Evolutionary conservation across 2,329 filamentous ascomycete genomes (phyloP), one percentile per base, ranked within the genome.

Genomic region (Escovopsis sp.): DNA sequence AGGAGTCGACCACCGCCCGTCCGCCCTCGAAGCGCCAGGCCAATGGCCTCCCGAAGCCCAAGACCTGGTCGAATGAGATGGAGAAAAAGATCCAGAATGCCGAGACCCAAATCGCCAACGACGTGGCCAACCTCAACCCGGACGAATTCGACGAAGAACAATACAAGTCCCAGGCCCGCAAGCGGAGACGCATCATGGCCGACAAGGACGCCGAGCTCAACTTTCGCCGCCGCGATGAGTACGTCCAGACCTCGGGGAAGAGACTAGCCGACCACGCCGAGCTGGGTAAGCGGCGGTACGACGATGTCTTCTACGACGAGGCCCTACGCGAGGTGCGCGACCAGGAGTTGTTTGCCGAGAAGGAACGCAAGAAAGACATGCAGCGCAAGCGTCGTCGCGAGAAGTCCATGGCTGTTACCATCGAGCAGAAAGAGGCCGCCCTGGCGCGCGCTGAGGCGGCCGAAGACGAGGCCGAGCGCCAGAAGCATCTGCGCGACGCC

Each of bases 281-380:
- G 40, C 70, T 76, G 15, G 85, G 85, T 34, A 83, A 83, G 54
- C 72, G 80, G 42, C 78, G 85, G 30, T 95, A 85, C 59, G 77
- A 85, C 45, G 72, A 82, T 12, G 68, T 80, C 38, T 80, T 91
- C 58, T 88, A 87, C 56, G 76, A 84, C 15, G 80, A 83, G 35
- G 89, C 91, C 2, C 74, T 89, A 46, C 76, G 83, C 42, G 82
- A 94, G 53, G 89, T 96, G 2, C 84, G 91, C 51, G 82, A 87
- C 47, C 85, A 86, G 50, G 89, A 95, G 59, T 72, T 95, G 7
- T 82, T 83, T 47, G 87, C 89, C 47, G 91, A 98, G 62, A 98
- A 98, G 66, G 91, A 98, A 64, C 85, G 91, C 50, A 98, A 98
- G 69, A 98, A 98, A 68, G 91, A 98, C 57, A 96, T 98, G 86